phyloP scores from a whole-genome alignment of 345 rosid genomes.

The Salix koriyanagi region DNA sequence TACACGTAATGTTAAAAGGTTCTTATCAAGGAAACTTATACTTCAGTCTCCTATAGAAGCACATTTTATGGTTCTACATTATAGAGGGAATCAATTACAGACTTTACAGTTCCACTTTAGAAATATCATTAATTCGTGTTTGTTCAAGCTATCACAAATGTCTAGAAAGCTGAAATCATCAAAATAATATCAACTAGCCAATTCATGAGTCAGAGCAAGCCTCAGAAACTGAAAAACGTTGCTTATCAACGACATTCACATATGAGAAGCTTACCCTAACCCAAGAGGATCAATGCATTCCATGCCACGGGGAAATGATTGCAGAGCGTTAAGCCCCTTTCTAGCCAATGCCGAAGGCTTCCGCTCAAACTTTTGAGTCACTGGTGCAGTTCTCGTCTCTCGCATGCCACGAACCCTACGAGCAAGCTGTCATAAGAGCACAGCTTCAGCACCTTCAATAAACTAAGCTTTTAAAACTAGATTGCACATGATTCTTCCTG shows the following conservation, averaged over 20 bases:
- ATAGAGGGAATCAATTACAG: not conserved
- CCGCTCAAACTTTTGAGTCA: constrained; percentile 62
- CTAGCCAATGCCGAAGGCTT: constrained; percentile 45
- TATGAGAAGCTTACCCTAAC: constrained; percentile 55
- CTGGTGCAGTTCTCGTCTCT: constrained; percentile 78
- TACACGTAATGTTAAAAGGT: constrained; percentile 6
- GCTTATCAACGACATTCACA: not conserved
- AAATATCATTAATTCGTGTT: not conserved
- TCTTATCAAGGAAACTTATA: not conserved
- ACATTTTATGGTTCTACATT: not conserved
- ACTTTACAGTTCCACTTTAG: constrained; percentile 3
- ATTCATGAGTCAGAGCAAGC: not conserved
- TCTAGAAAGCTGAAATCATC: not conserved
- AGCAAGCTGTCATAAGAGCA: constrained; percentile 58
- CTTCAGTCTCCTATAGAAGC: not conserved
- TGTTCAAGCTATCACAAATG: not conserved
- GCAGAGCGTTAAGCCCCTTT: constrained; percentile 56
- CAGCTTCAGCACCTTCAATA: not conserved
- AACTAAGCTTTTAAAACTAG: not conserved
- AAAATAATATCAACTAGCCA: constrained; percentile 1
- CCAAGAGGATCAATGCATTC: constrained; percentile 96
- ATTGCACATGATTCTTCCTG: not conserved
- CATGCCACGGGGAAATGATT: constrained; percentile 90
- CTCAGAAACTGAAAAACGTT: not conserved
- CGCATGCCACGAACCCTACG: constrained; percentile 96